These are phyloP conservation scores for Solanum paucissectum DNA, from an alignment of 257 asterid genomes.

Conservation along the genomic window DNA sequence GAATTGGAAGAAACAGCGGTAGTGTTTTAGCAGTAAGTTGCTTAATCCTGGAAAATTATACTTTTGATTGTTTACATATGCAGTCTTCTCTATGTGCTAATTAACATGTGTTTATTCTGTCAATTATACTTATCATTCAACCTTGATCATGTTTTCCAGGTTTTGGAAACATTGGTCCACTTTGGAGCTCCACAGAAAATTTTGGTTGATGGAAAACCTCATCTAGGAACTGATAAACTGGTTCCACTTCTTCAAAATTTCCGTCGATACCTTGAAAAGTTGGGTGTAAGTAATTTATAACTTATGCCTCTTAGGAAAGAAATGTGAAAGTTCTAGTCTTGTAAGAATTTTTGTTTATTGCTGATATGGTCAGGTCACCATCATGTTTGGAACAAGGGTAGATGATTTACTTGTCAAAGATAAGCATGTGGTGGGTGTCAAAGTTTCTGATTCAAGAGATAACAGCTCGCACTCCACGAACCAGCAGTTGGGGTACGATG, in stretches of 20 bases:
- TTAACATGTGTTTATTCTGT: background rate
- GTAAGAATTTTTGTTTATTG: background rate
- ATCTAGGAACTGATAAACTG: slow-evolving; percentile 89
- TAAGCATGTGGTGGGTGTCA: slow-evolving; percentile 56
- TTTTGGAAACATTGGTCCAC: slow-evolving; percentile 68
- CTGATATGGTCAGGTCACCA: slow-evolving; percentile 45
- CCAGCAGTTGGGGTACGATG: slow-evolving; percentile 58
- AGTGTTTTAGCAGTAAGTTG: slow-evolving; percentile 63
- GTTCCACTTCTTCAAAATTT: slow-evolving; percentile 74
- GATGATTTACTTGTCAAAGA: slow-evolving; percentile 75
- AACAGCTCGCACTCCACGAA: slow-evolving; percentile 7
- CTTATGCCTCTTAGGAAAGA: slow-evolving; percentile 6
- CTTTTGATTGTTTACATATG: background rate
- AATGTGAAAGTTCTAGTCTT: background rate
- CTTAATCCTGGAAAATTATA: background rate
- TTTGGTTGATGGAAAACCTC: slow-evolving; percentile 91
- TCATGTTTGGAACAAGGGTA: slow-evolving; percentile 79
- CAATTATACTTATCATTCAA: background rate
- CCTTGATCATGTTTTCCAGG: slow-evolving; percentile 28
- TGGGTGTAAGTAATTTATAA: slow-evolving; percentile 63
- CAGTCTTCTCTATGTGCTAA: background rate
- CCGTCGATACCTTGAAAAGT: slow-evolving; percentile 56
- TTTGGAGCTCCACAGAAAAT: slow-evolving; percentile 93
- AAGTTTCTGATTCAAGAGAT: slow-evolving; percentile 50
- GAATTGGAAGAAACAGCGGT: slow-evolving; percentile 81